These are phyloP conservation scores for Diplosphaera chodatii DNA, from an alignment of 139 green algal genomes.

Conservation along the genomic window DNA sequence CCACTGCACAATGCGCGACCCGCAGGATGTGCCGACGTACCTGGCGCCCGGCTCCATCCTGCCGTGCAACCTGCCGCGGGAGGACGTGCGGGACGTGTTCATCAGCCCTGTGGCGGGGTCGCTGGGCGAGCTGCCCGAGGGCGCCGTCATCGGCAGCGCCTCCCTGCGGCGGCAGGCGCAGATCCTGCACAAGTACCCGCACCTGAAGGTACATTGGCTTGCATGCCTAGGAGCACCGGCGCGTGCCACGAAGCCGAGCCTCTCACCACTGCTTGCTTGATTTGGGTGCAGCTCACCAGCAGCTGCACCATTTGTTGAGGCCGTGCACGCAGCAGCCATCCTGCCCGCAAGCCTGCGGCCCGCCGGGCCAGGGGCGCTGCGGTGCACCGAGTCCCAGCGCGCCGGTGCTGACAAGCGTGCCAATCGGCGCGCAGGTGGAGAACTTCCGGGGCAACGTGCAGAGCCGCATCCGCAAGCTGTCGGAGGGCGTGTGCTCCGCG, in stretches of 20 bases:
- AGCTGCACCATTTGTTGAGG: no score
- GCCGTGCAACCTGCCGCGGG: conserved; percentile 94
- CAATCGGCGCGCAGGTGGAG: conserved; percentile 77
- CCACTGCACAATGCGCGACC: no score
- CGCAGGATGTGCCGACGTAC: conserved; percentile 97
- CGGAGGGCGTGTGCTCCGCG: conserved; percentile 81
- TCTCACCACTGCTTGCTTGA: no score
- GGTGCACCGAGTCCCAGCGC: no score
- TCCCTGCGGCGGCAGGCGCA: conserved; percentile 90
- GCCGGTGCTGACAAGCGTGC: no score
- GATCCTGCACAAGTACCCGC: conserved; percentile 91
- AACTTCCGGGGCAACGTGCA: conserved; percentile 99
- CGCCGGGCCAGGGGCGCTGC: no score
- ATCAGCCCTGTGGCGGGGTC: conserved; percentile 64
- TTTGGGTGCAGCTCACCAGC: no score
- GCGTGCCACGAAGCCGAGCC: no score
- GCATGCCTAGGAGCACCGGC: no score
- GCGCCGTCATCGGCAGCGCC: conserved; percentile 83
- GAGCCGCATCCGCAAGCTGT: conserved; percentile 91
- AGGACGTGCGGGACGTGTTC: conserved; percentile 98
- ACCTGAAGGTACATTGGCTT: conserved; percentile 59
- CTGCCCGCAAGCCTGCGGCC: no score
- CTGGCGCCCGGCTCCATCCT: conserved; percentile 90
- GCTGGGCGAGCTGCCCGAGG: conserved; percentile 83
- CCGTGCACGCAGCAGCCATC: no score